These are phyloP conservation scores for Populus tomentosa DNA, from an alignment of 441 rosid species.

Conservation along the genomic window DNA sequence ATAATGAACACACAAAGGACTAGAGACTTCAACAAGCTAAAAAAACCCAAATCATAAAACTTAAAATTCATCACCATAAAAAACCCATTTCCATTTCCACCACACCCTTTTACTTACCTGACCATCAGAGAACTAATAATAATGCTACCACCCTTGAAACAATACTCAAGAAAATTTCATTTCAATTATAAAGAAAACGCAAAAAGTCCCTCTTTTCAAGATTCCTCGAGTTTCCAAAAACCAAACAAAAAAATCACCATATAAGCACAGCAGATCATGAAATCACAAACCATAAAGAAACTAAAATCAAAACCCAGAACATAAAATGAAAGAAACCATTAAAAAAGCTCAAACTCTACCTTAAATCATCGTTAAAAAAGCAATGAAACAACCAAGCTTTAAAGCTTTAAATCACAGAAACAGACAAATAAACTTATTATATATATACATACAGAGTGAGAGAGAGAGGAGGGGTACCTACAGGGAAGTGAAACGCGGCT, in stretches of 20 bases:
- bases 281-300: not conserved
- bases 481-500: slow-evolving; percentile 40
- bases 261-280: slow-evolving; percentile 6
- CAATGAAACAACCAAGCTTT: not conserved
- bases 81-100: not conserved
- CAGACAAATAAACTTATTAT: not conserved
- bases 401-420: not conserved
- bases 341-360: slow-evolving; percentile 7
- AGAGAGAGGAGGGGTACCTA: slow-evolving; percentile 20
- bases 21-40: not conserved
- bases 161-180: not conserved
- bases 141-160: not conserved
- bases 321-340: not conserved
- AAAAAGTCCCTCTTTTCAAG: not conserved
- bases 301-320: not conserved
- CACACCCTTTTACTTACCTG: not conserved
- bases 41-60: not conserved
- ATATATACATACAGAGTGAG: not conserved
- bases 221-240: not conserved
- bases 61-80: not conserved
- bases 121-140: not conserved
- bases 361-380: slow-evolving; percentile 30
- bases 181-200: not conserved
- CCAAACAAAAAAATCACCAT: not conserved
- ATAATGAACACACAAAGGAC: too few species aligned